Base-by-base conservation (phyloP, 2,329 filamentous ascomycete genomes). In the Cordyceps sp. region DNA sequence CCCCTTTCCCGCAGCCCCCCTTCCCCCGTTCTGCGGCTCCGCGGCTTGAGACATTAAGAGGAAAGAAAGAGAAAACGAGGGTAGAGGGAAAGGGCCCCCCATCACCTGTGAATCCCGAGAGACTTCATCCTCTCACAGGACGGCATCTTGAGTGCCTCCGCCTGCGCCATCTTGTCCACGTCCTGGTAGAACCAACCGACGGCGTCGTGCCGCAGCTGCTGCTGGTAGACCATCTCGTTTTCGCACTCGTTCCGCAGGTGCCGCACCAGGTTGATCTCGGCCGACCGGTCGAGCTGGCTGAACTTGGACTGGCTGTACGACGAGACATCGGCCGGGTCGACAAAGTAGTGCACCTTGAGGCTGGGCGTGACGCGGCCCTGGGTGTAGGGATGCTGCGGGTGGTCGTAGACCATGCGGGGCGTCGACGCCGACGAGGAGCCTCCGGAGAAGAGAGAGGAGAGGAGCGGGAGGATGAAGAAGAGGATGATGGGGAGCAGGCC, bases 131-230 rank as follows among this genome's bases (percentile, higher is more conserved):
- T 56, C 37, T 61, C 53, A 46, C 72, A 77, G 33, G 61, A 60
- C 13, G 59, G 58, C 59, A 63, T 65, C 37, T 61, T 57, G 38
- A 58, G 66, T 14, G 54, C 53, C 22, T 64, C 55, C 20, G 86
- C 86, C 36, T 72, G 55, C 38, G 76, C 69, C 72, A 93, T 72
- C 61, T 84, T 85, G 39, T 77, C 76, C 32, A 73, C 64, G 46
- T 94, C 84, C 34, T 75, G 72, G 52, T 73, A 85, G 48, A 93
- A 84, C 79, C 85, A 93, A 4, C 86, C 86, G 44, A 80, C 73
- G 1, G 86, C 85, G 30, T 82, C 77, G 40, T 93, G 74, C 39
- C 75, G 62, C 54, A 85, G 61, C 40, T 73, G 64, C 47, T 74
- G 67, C 53, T 77, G 69, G 32, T 68, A 60, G 30, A 67, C 57